These are phyloP conservation scores for Metschnikowia colocasiae DNA, from an alignment of 805 yeast species.

Conservation along the genomic window DNA sequence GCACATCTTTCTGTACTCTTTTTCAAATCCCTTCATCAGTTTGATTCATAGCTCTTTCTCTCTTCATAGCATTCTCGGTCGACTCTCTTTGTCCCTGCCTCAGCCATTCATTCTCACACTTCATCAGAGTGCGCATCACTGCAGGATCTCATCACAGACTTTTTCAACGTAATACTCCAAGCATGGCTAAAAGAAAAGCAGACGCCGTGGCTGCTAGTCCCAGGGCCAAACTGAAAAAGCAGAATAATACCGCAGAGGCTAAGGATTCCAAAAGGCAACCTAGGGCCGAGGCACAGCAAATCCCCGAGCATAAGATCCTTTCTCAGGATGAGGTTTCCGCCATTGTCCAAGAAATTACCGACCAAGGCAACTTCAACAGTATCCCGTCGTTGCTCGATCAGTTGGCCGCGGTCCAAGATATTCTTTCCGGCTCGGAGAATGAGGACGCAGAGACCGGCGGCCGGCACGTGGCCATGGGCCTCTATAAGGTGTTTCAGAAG, in stretches of 20 bases:
- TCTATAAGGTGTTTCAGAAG: slow-evolving; percentile 48
- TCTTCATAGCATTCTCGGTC: too few relatives aligned
- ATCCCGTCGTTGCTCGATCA: slow-evolving; percentile 45
- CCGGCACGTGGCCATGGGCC: slow-evolving; percentile 38
- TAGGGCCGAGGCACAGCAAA: slow-evolving; percentile 3
- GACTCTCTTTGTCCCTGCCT: background rate
- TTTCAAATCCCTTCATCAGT: too few relatives aligned
- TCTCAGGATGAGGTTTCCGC: slow-evolving; percentile 21
- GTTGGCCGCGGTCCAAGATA: slow-evolving; percentile 24
- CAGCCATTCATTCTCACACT: background rate
- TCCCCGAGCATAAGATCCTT: slow-evolving; percentile 11
- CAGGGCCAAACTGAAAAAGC: slow-evolving; percentile 10
- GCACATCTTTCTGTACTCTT: too few relatives aligned
- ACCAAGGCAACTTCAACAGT: slow-evolving; percentile 54
- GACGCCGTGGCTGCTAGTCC: slow-evolving; percentile 1
- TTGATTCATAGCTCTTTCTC: background rate
- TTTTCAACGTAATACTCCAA: background rate
- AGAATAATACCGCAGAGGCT: background rate
- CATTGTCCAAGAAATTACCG: slow-evolving; percentile 29
- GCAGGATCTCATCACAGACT: slow-evolving; percentile 11
- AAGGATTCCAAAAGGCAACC: background rate
- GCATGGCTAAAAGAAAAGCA: slow-evolving; percentile 23
- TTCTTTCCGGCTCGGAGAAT: slow-evolving; percentile 18
- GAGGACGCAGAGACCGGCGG: slow-evolving; percentile 28
- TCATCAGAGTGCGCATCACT: slow-evolving; percentile 1